Conservation (phyloP, 805 yeast genomes). For the Dipodascopsis uninucleata region DNA sequence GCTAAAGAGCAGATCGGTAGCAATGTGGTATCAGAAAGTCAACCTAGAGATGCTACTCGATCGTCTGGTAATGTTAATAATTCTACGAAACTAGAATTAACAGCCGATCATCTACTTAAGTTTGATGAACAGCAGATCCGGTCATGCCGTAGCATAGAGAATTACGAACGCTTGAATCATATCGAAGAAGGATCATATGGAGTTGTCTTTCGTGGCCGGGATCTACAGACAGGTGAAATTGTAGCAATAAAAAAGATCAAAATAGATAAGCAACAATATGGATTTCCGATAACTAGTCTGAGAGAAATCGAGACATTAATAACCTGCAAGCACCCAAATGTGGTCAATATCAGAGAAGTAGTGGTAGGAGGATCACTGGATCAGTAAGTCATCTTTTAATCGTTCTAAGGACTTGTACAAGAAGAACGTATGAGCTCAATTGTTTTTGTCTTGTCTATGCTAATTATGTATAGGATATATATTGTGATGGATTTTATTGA, state of each 20-base stretch:
- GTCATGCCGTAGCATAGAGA: slow-evolving; percentile 23
- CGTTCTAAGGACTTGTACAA: slow-evolving; percentile 3
- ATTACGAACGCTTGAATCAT: slow-evolving; percentile 31
- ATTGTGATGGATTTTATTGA: slow-evolving; percentile 36
- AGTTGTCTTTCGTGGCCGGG: slow-evolving; percentile 56
- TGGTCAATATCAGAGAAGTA: slow-evolving; percentile 53
- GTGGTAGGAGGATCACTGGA: slow-evolving; percentile 39
- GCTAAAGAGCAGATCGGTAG: background rate
- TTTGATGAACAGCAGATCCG: slow-evolving; percentile 6
- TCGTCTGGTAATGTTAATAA: background rate
- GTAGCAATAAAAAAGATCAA: slow-evolving; percentile 62
- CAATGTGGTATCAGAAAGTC: too few species aligned
- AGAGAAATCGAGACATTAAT: slow-evolving; percentile 60
- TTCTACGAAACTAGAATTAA: background rate
- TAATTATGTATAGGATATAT: slow-evolving; percentile 25
- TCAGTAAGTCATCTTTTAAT: slow-evolving; percentile 16
- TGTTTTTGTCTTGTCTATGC: background rate
- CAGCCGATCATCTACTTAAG: slow-evolving; percentile 5
- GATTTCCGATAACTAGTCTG: slow-evolving; percentile 64
- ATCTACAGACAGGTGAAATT: slow-evolving; percentile 42
- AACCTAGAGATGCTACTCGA: too few species aligned
- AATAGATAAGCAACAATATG: slow-evolving; percentile 43
- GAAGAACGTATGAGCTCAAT: too few species aligned
- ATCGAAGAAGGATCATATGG: slow-evolving; percentile 45
- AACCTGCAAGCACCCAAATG: slow-evolving; percentile 48